phyloP scores from a whole-genome alignment of 23 red algal genomes.

The Cyanidiococcus yangmingshanensis region DNA sequence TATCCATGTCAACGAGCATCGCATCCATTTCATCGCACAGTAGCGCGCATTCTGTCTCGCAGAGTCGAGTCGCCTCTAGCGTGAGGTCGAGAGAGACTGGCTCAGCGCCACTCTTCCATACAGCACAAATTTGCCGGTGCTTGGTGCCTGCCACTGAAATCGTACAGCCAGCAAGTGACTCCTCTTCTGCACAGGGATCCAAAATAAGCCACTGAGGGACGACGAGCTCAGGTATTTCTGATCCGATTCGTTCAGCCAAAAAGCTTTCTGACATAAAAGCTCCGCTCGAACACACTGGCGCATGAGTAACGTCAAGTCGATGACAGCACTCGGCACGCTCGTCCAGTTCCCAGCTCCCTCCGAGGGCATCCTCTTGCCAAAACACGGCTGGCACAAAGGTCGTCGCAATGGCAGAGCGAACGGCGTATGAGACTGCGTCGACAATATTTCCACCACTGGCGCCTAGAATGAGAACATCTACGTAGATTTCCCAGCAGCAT shows the following conservation, averaged over 20 bases:
- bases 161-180: neutral
- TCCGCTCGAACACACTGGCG: neutral
- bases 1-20: neutral
- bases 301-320: neutral
- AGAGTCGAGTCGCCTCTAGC: neutral
- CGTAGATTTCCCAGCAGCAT: conserved; percentile 21
- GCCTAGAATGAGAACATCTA: conserved; percentile 25
- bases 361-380: neutral
- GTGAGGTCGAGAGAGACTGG: neutral
- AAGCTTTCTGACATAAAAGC: neutral
- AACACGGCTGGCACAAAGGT: conserved; percentile 19
- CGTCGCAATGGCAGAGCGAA: conserved; percentile 11
- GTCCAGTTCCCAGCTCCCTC: conserved; percentile 18
- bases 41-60: neutral
- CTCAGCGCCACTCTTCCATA: neutral
- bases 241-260: neutral
- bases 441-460: conserved; percentile 19
- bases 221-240: neutral
- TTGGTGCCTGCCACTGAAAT: neutral
- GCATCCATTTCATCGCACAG: neutral
- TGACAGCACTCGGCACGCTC: neutral
- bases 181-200: conserved; percentile 11
- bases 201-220: neutral
- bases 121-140: neutral
- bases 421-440: conserved; percentile 20